Conservation (phyloP, 768 basidiomycete genomes). For the Vishniacozyma victoriae region DNA sequence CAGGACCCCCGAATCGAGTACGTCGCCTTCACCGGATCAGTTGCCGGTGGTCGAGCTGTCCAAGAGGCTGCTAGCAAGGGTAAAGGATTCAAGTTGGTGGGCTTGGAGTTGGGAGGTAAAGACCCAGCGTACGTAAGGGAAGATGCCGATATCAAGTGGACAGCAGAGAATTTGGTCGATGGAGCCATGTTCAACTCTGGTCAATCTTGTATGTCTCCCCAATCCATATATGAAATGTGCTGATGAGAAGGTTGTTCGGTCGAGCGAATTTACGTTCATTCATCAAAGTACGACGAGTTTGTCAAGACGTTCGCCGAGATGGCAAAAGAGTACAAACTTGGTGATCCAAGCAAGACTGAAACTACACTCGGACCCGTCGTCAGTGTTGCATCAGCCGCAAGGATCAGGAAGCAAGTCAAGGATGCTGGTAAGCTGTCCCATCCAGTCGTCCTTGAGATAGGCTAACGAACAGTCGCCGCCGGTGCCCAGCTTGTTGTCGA, state of each 20-base stretch:
- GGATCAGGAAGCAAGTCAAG: conserved; percentile 76
- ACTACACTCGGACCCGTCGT: conserved; percentile 91
- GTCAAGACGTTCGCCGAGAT: conserved; percentile 65
- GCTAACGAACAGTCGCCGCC: conserved; percentile 54
- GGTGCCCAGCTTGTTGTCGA: conserved; percentile 75
- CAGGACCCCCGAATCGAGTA: conserved; percentile 67
- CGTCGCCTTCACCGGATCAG: conserved; percentile 86
- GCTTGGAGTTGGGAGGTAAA: conserved; percentile 92
- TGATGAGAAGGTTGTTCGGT: conserved; percentile 58
- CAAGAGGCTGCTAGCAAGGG: conserved; percentile 63
- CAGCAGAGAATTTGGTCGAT: conserved; percentile 80
- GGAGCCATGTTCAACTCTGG: conserved; percentile 98
- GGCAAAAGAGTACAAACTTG: conserved; percentile 78
- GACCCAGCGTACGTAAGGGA: conserved; percentile 91
- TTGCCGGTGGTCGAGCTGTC: conserved; percentile 68
- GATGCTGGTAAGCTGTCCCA: conserved; percentile 61
- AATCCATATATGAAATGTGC: not conserved
- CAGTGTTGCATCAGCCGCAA: conserved; percentile 73
- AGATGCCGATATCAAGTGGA: conserved; percentile 78
- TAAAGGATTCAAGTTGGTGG: conserved; percentile 75
- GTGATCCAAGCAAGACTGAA: conserved; percentile 68
- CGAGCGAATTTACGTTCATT: conserved; percentile 95
- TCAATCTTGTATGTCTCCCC: conserved; percentile 63
- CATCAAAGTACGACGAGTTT: conserved; percentile 71
- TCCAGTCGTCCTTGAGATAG: not conserved